Conservation (phyloP, 2,329 filamentous ascomycete genomes). For the Setomelanomma holmii region DNA sequence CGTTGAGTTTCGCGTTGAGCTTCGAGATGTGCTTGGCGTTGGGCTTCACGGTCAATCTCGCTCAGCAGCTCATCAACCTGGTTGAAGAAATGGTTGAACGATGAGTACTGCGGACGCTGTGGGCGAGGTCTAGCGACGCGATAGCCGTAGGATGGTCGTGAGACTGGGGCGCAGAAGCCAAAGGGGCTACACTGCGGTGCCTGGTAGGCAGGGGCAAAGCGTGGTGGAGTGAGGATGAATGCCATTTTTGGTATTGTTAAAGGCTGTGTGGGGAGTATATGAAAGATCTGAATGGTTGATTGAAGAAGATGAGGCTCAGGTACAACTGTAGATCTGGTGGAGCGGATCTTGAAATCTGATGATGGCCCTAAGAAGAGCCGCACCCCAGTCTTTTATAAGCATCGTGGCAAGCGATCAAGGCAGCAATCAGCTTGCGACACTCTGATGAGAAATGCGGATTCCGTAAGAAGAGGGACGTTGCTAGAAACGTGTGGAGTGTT, state of each 20-base stretch:
- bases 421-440: constrained; percentile 33
- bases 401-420: constrained; percentile 30
- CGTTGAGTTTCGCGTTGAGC: constrained; percentile 29
- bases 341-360: constrained; percentile 32
- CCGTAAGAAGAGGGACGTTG: constrained; percentile 32
- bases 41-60: constrained; percentile 40
- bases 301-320: constrained; percentile 20
- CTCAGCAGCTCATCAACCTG: constrained; percentile 42
- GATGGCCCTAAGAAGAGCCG: constrained; percentile 25
- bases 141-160: constrained; percentile 27
- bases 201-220: constrained; percentile 40
- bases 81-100: constrained; percentile 42
- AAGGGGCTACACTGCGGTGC: constrained; percentile 38
- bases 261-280: constrained; percentile 2
- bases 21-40: constrained; percentile 30
- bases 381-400: constrained; percentile 39
- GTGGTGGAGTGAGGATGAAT: constrained; percentile 43
- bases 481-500: constrained; percentile 33
- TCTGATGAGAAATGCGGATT: constrained; percentile 37
- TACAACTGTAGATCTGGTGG: constrained; percentile 24
- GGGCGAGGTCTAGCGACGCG: constrained; percentile 23
- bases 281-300: constrained; percentile 1
- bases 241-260: constrained; percentile 34
- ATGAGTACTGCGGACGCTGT: constrained; percentile 28
- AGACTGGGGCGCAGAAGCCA: constrained; percentile 29